Evolutionary conservation across 805 yeast species (phyloP).

Genomic region (Ogataea sp.): DNA sequence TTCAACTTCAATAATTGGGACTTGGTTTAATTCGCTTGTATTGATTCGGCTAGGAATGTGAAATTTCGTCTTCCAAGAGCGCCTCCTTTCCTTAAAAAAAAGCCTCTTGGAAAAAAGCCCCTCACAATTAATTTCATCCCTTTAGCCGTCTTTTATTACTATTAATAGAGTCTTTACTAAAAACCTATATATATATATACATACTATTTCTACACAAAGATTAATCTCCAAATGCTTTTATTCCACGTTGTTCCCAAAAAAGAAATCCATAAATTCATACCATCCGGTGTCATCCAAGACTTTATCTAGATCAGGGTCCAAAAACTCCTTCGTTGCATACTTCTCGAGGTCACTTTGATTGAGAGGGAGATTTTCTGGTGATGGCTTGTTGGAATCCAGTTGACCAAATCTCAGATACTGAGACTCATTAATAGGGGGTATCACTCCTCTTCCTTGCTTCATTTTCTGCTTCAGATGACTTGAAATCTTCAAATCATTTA

Average conservation of each 20-base stretch:
- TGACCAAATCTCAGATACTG: slow-evolving; percentile 11
- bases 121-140: no score
- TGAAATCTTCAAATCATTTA: slow-evolving; percentile 11
- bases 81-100: no score
- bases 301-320: slow-evolving; percentile 2
- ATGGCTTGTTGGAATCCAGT: not conserved
- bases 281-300: slow-evolving; percentile 20
- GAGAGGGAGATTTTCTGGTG: not conserved
- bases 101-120: no score
- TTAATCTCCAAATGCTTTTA: not conserved
- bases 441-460: not conserved
- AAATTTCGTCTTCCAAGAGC: no score
- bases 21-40: no score
- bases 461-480: slow-evolving; percentile 3
- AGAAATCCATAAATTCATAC: slow-evolving; percentile 19
- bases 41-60: no score
- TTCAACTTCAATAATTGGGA: no score
- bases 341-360: not conserved
- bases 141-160: no score
- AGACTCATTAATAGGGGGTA: slow-evolving; percentile 7
- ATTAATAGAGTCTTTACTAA: no score
- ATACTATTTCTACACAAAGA: no score
- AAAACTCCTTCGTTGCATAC: not conserved
- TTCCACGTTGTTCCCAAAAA: slow-evolving; percentile 5
- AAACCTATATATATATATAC: no score